Evolutionary conservation across 768 basidiomycete species (phyloP).

Genomic region (Mycena albidolilacea): DNA sequence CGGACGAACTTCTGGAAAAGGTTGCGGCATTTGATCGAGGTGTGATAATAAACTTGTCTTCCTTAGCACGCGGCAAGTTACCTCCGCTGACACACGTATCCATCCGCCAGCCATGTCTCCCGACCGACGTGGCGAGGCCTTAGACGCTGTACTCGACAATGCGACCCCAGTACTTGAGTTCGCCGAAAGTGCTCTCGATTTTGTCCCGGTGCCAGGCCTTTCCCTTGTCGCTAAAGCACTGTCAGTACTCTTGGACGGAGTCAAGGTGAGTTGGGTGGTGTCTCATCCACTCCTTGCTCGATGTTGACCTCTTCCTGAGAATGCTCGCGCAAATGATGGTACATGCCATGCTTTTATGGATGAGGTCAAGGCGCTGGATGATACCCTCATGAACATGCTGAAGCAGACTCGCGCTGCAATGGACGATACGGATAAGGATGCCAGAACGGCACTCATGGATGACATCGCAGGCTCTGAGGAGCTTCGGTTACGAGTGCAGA

Average conservation of each 20-base stretch:
- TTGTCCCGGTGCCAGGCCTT: slow-evolving; percentile 14
- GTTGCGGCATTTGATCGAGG: too few species aligned
- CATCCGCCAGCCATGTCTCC: too few species aligned
- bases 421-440: not conserved
- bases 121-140: not conserved
- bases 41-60: too few species aligned
- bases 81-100: too few species aligned
- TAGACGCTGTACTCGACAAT: slow-evolving; percentile 13
- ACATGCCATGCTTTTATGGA: slow-evolving; percentile 10
- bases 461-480: not conserved
- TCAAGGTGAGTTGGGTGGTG: not conserved
- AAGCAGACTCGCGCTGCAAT: not conserved
- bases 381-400: slow-evolving; percentile 6
- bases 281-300: slow-evolving; percentile 5
- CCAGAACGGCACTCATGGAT: slow-evolving; percentile 2
- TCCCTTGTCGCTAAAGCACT: slow-evolving; percentile 12
- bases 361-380: slow-evolving; percentile 4
- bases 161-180: slow-evolving; percentile 19
- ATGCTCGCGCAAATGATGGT: slow-evolving; percentile 15
- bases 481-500: slow-evolving; percentile 10
- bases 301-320: not conserved
- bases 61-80: too few species aligned
- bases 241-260: not conserved
- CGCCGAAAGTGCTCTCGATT: not conserved
- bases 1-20: too few species aligned